A percentile compares a stretch with the other conserved stretches of the same genome.
Evolutionary conservation across 768 basidiomycete genomes (phyloP).

Genomic region (Naematelia aurantialba): DNA sequence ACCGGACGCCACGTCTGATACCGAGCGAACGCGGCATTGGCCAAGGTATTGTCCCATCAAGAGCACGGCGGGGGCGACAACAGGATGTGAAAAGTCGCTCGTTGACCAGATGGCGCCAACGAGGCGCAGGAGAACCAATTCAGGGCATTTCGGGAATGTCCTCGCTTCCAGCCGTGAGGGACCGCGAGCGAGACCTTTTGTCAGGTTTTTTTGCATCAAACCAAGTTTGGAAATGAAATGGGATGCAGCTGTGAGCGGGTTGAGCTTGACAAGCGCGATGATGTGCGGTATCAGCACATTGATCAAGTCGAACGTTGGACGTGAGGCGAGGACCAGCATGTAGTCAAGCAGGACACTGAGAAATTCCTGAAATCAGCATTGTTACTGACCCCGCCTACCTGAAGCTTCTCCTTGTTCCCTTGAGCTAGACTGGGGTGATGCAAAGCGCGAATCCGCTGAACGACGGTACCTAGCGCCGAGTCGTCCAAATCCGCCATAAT

Average conservation of each 20-base stretch:
- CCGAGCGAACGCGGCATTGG: constrained; percentile 70
- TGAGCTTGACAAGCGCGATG: constrained; percentile 68
- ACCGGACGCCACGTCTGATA: constrained; percentile 74
- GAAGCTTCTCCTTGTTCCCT: constrained; percentile 87
- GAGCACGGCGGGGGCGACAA: constrained; percentile 77
- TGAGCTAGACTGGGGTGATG: constrained; percentile 88
- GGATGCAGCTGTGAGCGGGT: constrained; percentile 74
- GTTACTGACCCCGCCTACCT: constrained; percentile 57
- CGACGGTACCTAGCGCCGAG: constrained; percentile 68
- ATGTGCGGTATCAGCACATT: constrained; percentile 72
- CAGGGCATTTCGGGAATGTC: constrained; percentile 84
- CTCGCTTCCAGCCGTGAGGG: constrained; percentile 61
- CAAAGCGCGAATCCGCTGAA: constrained; percentile 83
- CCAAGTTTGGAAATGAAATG: constrained; percentile 75
- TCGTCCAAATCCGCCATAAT: constrained; percentile 70
- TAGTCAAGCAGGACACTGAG: constrained; percentile 80
- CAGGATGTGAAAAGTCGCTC: constrained; percentile 86
- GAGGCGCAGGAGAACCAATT: constrained; percentile 74
- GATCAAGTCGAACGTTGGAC: constrained; percentile 60
- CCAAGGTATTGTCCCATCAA: constrained; percentile 89
- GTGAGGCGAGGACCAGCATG: constrained; percentile 68
- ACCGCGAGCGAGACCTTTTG: constrained; percentile 71
- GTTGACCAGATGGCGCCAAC: constrained; percentile 85
- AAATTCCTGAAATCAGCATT: constrained; percentile 57
- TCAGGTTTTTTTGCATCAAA: constrained; percentile 91